Base-by-base conservation (phyloP, 2,329 filamentous ascomycete species). In the Calonectria montana region DNA sequence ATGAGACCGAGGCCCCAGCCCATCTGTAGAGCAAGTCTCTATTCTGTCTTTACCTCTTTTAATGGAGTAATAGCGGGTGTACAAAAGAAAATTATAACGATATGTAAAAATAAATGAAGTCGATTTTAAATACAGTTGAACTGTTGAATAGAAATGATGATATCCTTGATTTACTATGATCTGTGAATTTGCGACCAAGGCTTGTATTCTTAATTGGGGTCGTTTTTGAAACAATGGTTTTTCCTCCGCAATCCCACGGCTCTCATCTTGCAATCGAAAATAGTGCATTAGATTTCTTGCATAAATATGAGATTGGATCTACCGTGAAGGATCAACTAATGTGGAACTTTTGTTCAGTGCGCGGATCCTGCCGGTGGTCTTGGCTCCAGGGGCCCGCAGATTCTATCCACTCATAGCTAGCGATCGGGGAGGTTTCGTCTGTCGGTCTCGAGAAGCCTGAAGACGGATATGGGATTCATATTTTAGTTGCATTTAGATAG, bases 1-100 rank as follows among this genome's bases (percentile, higher is more conserved):
- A 41, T 55, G 53, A 66, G 37, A 70, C 68, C 55, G 68, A 66
- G 53, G 53, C 53, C 53, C 5, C 21, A 12, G 53, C 53, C 35
- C 31, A 39, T 5, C 35, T 27, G 31, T 39, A 59, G 53, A 59
- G 53, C 53, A 18, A 39, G 53, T 10, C 53, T 59, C 53, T 59
- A 16, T 59, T 23, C 53, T 59, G 53, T 59, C 53, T 39, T 59
- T 59, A 59, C 53, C 35, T 59, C n/a, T 25, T 25, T 59, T 39
- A 39, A 59, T 59, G 31, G 43, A 47, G 43, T 47, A 47, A 47
- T 47, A 55, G 53, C 53, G 53, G 53, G 53, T 59, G 53, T 59
- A 59, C 53, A 59, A 59, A 59, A 59, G 53, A 59, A 59, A 35
- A 55, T 9, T 39, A 37, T 59, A 59, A 59, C 53, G 53, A 59